Base-by-base conservation (phyloP, 164 flowering plant species). In the Santalum album region DNA sequence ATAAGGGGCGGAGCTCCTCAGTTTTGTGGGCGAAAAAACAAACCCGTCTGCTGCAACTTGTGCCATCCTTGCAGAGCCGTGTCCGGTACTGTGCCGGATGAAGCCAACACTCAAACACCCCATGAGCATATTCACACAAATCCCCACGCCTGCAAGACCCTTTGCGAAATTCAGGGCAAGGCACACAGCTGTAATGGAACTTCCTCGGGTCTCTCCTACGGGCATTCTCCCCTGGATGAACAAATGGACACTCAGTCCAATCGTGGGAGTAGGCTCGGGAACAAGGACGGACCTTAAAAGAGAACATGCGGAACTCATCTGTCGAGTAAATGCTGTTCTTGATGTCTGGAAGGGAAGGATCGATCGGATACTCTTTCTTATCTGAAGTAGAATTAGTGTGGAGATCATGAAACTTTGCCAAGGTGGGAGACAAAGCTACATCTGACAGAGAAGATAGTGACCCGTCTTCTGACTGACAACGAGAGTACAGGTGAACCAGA, bases 181-280 rank as follows among this genome's bases (percentile, higher is more conserved):
- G 87, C 25, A 79, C 84, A 43, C 84, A 79, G 58, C 87, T 82
- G 62, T 82, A 82, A 29, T 77, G 82, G 48, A 47, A 82, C 61
- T 75, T 79, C 55, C 82, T 49, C 4, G 87, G 87, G 52, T 82
- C 87, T 21, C 87, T 64, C 43, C 87, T 57, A 34, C 87, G 70
- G 12, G 84, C 87, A 56, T 82, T 82, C 67, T 82, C 87, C 1
- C 87, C 84, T 0, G 87, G 87, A 53, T 82, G 87, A 20, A 77
- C 87, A 56, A 82, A 82, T 22, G 87, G 87, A 58, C 87, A 79
- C 58, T 79, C 87, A 6, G 87, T 82, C 87, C 87, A 82, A 55
- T 79, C 87, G 53, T 82, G 87, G 5, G 87, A 75, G 60, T 79
- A 82, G 10, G 84, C 84, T 49, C 84, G 61, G 10, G 87, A 82